Base-by-base conservation (phyloP, 495 filamentous ascomycete species). In the Trichocladium antarcticum region DNA sequence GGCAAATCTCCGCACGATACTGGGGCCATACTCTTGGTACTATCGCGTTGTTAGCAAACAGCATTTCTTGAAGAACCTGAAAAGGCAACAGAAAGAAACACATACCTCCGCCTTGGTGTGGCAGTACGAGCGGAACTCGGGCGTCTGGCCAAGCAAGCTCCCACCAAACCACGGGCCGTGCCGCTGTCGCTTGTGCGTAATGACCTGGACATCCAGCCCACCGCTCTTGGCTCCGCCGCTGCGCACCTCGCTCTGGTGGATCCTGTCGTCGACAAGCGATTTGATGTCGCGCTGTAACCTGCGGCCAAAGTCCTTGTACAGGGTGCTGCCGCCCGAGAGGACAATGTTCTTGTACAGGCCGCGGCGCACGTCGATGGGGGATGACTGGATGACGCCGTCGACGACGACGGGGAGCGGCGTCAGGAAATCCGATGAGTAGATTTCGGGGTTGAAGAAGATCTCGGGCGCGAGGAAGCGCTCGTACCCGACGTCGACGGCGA, bases 301-400 rank as follows among this genome's bases (percentile, higher is more conserved):
- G 47, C 92, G 80, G 19, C 92, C 92, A 66, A 98, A 98, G 68
- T 95, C 87, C 70, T 95, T 93, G 75, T 95, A 98, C 46, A 98
- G 73, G 10, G 92, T 98, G 45, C 88, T 95, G 46, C 92, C 92
- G 56, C 92, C 92, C 7, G 90, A 96, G 29, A 98, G 75, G 5
- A 98, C 92, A 69, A 98, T 98, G 68, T 98, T 98, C 82, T 98
- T 98, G 75, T 98, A 98, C 6, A 98, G 78, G 19, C 92, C 92
- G 68, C 92, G 76, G 53, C 92, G 85, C 40, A 98, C 92, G 63
- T 98, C 92, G 58, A 98, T 98, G 27, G 92, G 92, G 36, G 89
- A 94, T 17, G 84, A 87, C 66, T 98, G 92, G 60, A 98, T 98
- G 50, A 97, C 92, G 42, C 83, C 84, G 62, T 98, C 92, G 39